Evolutionary conservation across 768 basidiomycete species (phyloP).

Genomic region (Termitomyces sp.): DNA sequence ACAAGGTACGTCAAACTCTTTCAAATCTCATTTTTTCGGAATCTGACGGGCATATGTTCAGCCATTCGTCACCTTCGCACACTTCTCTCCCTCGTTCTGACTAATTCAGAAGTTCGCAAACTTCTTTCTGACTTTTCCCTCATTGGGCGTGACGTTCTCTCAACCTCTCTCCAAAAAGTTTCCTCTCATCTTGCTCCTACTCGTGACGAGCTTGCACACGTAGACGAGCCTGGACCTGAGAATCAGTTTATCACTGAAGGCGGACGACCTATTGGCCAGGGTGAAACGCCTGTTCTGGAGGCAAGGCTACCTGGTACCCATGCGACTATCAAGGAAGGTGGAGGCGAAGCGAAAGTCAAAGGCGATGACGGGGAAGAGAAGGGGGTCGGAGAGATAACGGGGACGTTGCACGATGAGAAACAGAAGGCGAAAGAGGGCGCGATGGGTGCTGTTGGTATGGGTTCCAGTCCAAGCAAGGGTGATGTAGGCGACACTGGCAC

Average conservation of each 20-base stretch:
- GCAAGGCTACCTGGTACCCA: constrained; percentile 27
- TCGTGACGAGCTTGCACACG: constrained; percentile 51
- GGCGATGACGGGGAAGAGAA: constrained; percentile 28
- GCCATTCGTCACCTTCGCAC: constrained; percentile 87
- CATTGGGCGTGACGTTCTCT: constrained; percentile 81
- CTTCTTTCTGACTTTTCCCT: constrained; percentile 73
- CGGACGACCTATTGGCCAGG: constrained; percentile 22
- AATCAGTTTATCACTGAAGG: constrained; percentile 59
- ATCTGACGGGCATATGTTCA: constrained; percentile 17
- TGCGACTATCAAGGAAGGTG: constrained; percentile 29
- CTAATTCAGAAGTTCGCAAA: constrained; percentile 92
- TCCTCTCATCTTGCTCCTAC: constrained; percentile 65
- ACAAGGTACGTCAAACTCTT: constrained; percentile 38
- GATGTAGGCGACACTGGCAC: background rate
- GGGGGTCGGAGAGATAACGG: constrained; percentile 20
- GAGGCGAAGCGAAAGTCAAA: constrained; percentile 29
- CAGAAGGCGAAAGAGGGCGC: constrained; percentile 9
- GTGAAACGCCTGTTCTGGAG: constrained; percentile 31
- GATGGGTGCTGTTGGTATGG: background rate
- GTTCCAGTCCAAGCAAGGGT: background rate
- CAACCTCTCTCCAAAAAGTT: constrained; percentile 65
- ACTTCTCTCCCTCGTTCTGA: constrained; percentile 77
- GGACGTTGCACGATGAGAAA: constrained; percentile 15
- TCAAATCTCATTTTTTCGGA: background rate
- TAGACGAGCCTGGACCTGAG: constrained; percentile 65